Evolutionary conservation across 2,329 filamentous ascomycete species (phyloP).

Genomic region (Fusarium euwallaceae): DNA sequence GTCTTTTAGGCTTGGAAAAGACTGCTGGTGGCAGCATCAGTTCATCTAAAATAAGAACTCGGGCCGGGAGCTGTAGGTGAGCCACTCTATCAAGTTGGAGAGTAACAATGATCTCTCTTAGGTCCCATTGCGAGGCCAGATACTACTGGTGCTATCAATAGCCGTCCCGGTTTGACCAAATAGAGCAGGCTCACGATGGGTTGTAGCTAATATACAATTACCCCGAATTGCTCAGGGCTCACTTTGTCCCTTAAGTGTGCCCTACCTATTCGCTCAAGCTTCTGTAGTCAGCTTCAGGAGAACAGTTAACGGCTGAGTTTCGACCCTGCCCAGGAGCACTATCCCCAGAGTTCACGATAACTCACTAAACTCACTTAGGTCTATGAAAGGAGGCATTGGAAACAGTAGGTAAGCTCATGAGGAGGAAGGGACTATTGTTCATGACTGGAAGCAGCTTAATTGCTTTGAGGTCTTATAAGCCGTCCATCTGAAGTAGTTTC

Average conservation of each 20-base stretch:
- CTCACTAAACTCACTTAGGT: background rate
- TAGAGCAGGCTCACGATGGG: background rate
- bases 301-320: too few relatives aligned
- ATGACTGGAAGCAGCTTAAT: background rate
- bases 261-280: accelerated
- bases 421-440: background rate
- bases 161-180: background rate
- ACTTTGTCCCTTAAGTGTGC: background rate
- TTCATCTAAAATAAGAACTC: background rate
- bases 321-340: too few relatives aligned
- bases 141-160: background rate
- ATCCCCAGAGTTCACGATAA: background rate
- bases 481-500: background rate
- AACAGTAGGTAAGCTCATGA: background rate
- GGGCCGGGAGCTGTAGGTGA: background rate
- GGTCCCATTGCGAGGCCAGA: background rate
- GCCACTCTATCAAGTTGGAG: background rate
- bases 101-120: too few relatives aligned
- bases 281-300: background rate
- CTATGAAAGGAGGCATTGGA: background rate
- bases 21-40: background rate
- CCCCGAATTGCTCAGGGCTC: background rate
- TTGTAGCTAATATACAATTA: background rate
- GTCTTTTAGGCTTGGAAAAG: background rate
- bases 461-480: background rate